Conservation (phyloP, 352 stramenopile species). For the Salisapilia sapeloensis region DNA sequence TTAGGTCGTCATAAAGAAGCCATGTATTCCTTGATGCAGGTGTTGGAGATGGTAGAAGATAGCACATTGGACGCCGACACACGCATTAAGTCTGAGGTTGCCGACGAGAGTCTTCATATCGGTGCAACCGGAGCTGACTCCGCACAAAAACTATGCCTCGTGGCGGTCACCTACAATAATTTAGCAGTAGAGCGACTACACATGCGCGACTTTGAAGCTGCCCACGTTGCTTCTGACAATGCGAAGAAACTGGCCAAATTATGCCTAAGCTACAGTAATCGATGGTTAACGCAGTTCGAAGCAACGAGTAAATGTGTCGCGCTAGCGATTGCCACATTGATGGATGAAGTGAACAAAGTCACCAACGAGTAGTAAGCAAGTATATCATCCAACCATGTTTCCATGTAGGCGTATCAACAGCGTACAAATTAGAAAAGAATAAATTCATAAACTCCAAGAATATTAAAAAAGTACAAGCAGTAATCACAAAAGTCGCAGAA, state of each 20-base stretch:
- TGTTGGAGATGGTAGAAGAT: constrained; percentile 83
- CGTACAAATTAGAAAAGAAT: too few relatives aligned
- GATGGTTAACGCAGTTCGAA: constrained; percentile 81
- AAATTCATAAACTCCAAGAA: too few relatives aligned
- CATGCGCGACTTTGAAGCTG: constrained; percentile 65
- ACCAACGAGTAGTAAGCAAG: constrained; percentile 4
- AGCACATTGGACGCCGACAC: constrained; percentile 51
- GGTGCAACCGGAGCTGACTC: constrained; percentile 20
- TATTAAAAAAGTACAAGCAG: too few relatives aligned
- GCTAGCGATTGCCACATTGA: constrained; percentile 45
- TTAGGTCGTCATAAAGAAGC: constrained; percentile 69
- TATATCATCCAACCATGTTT: too few relatives aligned
- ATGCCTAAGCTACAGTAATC: constrained; percentile 85
- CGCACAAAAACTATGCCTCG: constrained; percentile 81
- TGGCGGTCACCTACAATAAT: constrained; percentile 87
- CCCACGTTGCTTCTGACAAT: constrained; percentile 61
- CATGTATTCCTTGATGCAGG: constrained; percentile 55
- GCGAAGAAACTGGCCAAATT: constrained; percentile 75
- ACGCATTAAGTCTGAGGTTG: too few relatives aligned
- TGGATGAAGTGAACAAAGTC: constrained; percentile 28
- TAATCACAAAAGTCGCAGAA: too few relatives aligned
- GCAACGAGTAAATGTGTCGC: constrained; percentile 61
- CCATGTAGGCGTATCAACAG: too few relatives aligned
- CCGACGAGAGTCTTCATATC: constrained; percentile 1
- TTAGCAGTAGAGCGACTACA: constrained; percentile 83